Percentiles rank a stretch among this genome's conserved stretches.
Evolutionary conservation across 164 flowering plant genomes (phyloP).

Genomic region (Berberis vulgaris): DNA sequence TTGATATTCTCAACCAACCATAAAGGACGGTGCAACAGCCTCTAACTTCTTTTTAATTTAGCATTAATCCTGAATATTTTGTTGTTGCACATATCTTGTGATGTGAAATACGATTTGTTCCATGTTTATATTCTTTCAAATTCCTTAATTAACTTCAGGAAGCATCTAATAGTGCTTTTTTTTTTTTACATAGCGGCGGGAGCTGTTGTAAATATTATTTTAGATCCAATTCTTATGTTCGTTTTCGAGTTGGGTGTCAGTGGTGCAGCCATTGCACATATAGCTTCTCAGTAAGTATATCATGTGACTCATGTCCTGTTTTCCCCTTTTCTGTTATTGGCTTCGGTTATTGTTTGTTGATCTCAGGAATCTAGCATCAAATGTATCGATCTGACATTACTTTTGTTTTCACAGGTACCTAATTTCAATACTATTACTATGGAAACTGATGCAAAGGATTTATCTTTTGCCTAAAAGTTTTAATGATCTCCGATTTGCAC

Average conservation of each 20-base stretch:
- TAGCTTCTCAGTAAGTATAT: conserved; percentile 80
- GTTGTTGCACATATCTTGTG: too few species aligned
- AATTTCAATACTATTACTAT: conserved; percentile 49
- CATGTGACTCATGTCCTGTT: neutral
- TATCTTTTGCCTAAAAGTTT: conserved; percentile 66
- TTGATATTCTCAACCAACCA: too few species aligned
- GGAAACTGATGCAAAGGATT: conserved; percentile 49
- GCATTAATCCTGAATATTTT: too few species aligned
- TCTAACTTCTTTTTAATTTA: too few species aligned
- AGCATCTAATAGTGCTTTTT: neutral
- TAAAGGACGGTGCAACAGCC: too few species aligned
- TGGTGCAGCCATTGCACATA: conserved; percentile 99
- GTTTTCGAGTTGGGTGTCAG: conserved; percentile 50
- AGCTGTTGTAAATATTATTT: conserved; percentile 56
- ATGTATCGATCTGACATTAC: neutral
- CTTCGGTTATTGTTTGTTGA: neutral
- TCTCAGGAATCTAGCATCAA: neutral
- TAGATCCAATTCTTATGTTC: conserved; percentile 85
- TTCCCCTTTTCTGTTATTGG: neutral
- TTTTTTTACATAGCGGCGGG: conserved; percentile 48
- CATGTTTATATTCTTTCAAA: neutral
- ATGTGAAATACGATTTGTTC: too few species aligned
- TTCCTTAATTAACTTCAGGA: neutral
- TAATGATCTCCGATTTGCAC: conserved; percentile 51
- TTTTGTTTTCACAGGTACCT: conserved; percentile 50